Evolutionary conservation across 192 early-diverging fungal genomes (phyloP).

Genomic region (Lunasporangiospora selenospora): DNA sequence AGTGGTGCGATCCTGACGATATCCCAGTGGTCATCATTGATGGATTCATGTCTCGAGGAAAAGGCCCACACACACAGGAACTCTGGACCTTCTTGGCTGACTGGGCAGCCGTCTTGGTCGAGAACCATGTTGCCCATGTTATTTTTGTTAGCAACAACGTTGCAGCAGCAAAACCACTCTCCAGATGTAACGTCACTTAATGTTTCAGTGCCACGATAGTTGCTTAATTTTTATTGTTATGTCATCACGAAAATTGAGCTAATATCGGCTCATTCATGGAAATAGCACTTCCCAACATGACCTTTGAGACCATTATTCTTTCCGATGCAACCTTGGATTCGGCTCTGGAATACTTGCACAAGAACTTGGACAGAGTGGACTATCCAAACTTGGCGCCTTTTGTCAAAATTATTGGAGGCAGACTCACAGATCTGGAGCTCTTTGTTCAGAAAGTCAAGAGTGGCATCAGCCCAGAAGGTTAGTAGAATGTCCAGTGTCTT

Average conservation of each 20-base stretch:
- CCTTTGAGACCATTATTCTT: constrained; percentile 71
- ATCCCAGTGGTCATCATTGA: constrained; percentile 93
- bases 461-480: constrained; percentile 67
- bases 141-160: constrained; percentile 85
- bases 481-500: neutral
- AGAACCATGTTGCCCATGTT: constrained; percentile 90
- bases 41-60: constrained; percentile 80
- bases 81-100: constrained; percentile 80
- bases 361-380: constrained; percentile 47
- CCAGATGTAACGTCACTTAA: constrained; percentile 59
- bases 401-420: constrained; percentile 84
- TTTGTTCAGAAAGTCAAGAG: constrained; percentile 90
- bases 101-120: constrained; percentile 83
- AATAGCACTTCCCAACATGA: constrained; percentile 70
- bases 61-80: constrained; percentile 57
- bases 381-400: constrained; percentile 49
- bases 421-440: constrained; percentile 88
- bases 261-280: neutral
- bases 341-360: constrained; percentile 66
- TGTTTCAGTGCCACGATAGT: too few species aligned
- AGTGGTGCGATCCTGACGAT: constrained; percentile 52
- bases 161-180: constrained; percentile 67
- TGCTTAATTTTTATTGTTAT: neutral
- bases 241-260: neutral
- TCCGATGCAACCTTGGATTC: constrained; percentile 72